phyloP scores from a whole-genome alignment of 495 filamentous ascomycete genomes.

The Talaromyces liani region DNA sequence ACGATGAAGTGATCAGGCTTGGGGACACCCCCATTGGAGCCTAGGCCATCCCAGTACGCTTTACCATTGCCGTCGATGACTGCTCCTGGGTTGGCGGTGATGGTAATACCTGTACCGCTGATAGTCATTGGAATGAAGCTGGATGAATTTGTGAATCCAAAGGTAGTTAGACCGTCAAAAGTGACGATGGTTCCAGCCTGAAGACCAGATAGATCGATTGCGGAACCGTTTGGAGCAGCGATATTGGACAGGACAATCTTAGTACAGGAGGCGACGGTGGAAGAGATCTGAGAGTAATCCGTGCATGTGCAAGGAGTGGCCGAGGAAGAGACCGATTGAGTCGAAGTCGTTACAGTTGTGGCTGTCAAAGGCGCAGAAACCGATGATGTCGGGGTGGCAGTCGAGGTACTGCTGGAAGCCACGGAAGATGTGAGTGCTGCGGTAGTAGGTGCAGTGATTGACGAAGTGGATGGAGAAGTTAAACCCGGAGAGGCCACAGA shows the following conservation, averaged over 20 bases:
- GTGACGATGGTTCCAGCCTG: constrained; percentile 32
- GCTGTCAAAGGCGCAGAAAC: background rate
- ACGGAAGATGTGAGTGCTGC: background rate
- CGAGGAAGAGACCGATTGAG: background rate
- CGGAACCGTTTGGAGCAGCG: constrained; percentile 25
- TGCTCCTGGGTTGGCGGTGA: constrained; percentile 28
- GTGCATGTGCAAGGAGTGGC: constrained; percentile 12
- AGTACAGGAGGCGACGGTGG: constrained; percentile 34
- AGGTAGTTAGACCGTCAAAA: constrained; percentile 33
- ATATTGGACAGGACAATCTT: constrained; percentile 30
- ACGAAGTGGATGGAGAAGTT: background rate
- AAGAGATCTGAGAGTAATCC: constrained; percentile 33
- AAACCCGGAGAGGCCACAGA: background rate
- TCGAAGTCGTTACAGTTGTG: background rate
- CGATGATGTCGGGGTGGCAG: background rate
- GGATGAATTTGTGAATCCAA: constrained; percentile 26
- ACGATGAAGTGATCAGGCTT: constrained; percentile 42
- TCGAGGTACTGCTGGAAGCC: background rate
- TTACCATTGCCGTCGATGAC: constrained; percentile 40
- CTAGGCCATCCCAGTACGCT: constrained; percentile 41
- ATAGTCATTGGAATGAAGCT: constrained; percentile 33
- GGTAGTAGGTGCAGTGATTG: background rate
- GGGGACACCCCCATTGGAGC: constrained; percentile 34
- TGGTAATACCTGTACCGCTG: constrained; percentile 30
- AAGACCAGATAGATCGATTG: constrained; percentile 28